Base-by-base conservation (phyloP, 2,329 filamentous ascomycete genomes). In the Venturia oleaginea region DNA sequence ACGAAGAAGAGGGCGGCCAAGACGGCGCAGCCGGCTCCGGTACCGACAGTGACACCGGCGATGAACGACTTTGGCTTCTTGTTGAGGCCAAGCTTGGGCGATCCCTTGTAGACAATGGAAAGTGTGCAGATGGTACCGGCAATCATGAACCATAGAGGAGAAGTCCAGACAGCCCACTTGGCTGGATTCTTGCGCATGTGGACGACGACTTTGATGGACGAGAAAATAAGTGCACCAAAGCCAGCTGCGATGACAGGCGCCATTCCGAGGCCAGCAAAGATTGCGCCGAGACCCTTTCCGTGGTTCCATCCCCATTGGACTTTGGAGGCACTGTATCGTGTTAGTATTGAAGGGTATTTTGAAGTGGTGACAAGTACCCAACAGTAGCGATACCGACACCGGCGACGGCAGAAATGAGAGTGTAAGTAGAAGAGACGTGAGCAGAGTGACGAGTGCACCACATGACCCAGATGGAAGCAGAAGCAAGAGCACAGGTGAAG, bases 141-240 rank as follows among this genome's bases (percentile, higher is more conserved):
- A 64, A 89, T 87, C 66, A 92, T 83, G 64, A 91, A 84, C 81
- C 92, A 92, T 78, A 87, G 92, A 11, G 89, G 89, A 1, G 87
- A 86, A 62, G 83, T 87, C 77, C 81, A 91, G 64, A 92, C 83
- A 32, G 88, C 88, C 87, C 87, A 90, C 7, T 80, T 82, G 2
- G 90, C 80, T 6, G 89, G 88, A 75, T 90, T 86, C 75, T 82
- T 86, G 73, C 89, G 87, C 67, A 88, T 74, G 72, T 89, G 88
- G 3, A 92, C 88, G n/a, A 82, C 76, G 38, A 84, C 59, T 79
- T 90, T 90, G 79, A 91, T 87, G 66, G 90, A 79, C 81, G 83
- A 80, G 80, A 91, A 91, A 76, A 91, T 89, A 72, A 76, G 77
- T 48, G 87, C 84, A 67, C 71, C 87, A 62, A 86, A 86, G 64